Base-by-base conservation (phyloP, 306 rosid genomes). In the Abrus pulchellus region DNA sequence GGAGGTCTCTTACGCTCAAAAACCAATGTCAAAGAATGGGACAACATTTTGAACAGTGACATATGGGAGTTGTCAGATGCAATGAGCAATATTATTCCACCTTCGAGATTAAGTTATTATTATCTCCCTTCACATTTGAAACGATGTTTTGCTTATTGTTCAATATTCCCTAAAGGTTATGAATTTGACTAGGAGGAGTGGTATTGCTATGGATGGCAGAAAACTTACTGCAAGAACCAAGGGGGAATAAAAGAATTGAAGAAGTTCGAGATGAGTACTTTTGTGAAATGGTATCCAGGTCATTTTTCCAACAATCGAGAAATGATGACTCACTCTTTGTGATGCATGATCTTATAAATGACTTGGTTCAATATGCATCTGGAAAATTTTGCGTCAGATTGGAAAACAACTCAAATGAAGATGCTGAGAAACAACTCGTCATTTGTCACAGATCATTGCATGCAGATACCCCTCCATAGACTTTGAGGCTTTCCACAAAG, bases 291-390 rank as follows among this genome's bases (percentile, higher is more conserved):
- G 53, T 78, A 13, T 83, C 79, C 13, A 80, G 90, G 54, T 86
- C 86, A 6, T 76, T 86, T 54, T 68, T 67, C 6, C 85, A 81
- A 45, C 72, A 60, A n/a, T 49, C 73, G 30, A 9, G 5, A 54
- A 14, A 28, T 74, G 77, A 50, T 33, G 6, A 34, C 4, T 47
- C 36, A 5, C 40, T 13, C 13, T 50, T 74, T 27, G 66, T 64
- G 6, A 83, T 86, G 87, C 87, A 86, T 20, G 76, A 76, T 78
- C 83, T 83, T 57, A 40, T 86, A 34, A 82, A 66, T 72, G 89
- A 86, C 11, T 53, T 86, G 36, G 83, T 85, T 0, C 78, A 33
- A 43, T 65, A 41, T 68, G 87, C 80, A 7, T 47, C 85, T 32
- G 87, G 83, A 10, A 72, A 61, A 13, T 32, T 68, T 56, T 86